Base-by-base conservation (phyloP, 129 eudicot species). In the Flaveria ramosissima region DNA sequence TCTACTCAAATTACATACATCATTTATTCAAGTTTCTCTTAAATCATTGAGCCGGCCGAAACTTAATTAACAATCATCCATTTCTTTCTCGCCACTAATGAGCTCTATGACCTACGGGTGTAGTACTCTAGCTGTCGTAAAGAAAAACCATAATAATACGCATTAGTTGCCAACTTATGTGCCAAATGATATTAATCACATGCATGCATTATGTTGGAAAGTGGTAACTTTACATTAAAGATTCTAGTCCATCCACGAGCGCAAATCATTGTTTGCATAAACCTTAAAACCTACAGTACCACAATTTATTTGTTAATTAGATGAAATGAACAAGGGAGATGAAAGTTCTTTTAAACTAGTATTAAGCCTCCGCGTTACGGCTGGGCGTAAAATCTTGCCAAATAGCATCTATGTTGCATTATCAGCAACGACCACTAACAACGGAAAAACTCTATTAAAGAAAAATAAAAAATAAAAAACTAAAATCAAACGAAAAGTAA, bases 81-180 rank as follows among this genome's bases (percentile, higher is more conserved):
- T 1, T 55, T 55, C 61, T 9, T 55, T 53, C 1, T 53, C 12
- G 24, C 60, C 60, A 16, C 27, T 56, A 20, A 56, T 19, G 62
- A 56, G 62, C 13, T 56, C 26, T 20, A 26, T 24, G 12, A 20
- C 59, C 9, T n/a, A 52, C 53, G 9, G 21, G 59, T 57, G 39
- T 21, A 10, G 46, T 30, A 4, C 41, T 36, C 21, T 6, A 30
- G 20, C 21, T 63, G 45, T 63, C 42, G 1, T 14, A 15, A 63
- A 30, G 21, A 30, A 63, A 27, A 14, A 27, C 11, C 4, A 27
- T 63, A 20, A 63, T 27, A 11, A 60, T 60, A 39, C 15, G 14
- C 41, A 36, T 65, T 65, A 65, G 26, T 65, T 65, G 71, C 15
- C 43, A 63, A 63, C 21, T n/a, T 65, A 65, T 65, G 71, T 65